Evolutionary conservation across 2,329 filamentous ascomycete species (phyloP).

Genomic region (Lasiodiplodia theobromae): DNA sequence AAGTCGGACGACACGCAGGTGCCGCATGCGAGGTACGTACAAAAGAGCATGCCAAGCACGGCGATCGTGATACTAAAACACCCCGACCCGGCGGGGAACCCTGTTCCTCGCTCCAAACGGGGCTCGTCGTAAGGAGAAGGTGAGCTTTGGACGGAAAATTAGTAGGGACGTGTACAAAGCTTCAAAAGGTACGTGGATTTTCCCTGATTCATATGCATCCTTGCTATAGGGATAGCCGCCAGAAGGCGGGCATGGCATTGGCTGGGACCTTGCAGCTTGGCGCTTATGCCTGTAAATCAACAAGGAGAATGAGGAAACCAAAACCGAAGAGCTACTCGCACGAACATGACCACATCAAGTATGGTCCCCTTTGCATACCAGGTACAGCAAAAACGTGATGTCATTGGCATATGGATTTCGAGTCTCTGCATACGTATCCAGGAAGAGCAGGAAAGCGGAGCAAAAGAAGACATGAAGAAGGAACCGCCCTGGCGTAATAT

Average conservation of each 20-base stretch:
- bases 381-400: neutral
- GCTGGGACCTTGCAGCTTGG: slow-evolving; percentile 7
- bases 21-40: neutral
- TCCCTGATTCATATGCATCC: neutral
- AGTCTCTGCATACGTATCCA: slow-evolving; percentile 19
- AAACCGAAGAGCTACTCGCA: neutral
- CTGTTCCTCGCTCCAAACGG: neutral
- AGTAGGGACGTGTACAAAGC: neutral
- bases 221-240: neutral
- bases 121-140: slow-evolving; percentile 4
- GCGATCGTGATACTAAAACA: slow-evolving; percentile 21
- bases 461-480: neutral
- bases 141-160: neutral
- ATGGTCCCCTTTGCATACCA: neutral
- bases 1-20: slow-evolving; percentile 8
- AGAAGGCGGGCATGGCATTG: neutral
- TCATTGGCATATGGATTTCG: slow-evolving; percentile 17
- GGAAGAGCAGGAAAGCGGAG: slow-evolving; percentile 4
- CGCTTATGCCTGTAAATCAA: neutral
- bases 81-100: slow-evolving; percentile 20
- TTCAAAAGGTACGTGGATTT: neutral
- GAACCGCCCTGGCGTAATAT: slow-evolving; percentile 20
- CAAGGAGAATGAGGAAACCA: neutral
- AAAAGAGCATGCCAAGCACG: slow-evolving; percentile 2
- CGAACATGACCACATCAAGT: slow-evolving; percentile 1